Evolutionary conservation across 805 yeast genomes (phyloP).

Genomic region (Starmerella potacharoeniae): DNA sequence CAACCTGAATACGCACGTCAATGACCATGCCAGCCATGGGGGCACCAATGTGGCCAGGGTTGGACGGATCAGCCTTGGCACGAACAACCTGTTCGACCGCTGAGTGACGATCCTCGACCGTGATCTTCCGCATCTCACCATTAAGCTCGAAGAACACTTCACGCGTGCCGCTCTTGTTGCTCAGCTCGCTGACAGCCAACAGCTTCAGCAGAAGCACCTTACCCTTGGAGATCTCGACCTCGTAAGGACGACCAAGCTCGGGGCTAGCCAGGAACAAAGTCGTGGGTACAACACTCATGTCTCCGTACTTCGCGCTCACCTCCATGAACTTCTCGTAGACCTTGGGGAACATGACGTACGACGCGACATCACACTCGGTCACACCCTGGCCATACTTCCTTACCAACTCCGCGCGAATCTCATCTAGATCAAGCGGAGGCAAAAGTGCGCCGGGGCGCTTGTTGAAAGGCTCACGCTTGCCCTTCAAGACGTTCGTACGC

Average conservation of each 20-base stretch:
- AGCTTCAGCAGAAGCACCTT: slow-evolving; percentile 82
- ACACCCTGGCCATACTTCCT: slow-evolving; percentile 62
- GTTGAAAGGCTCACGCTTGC: slow-evolving; percentile 83
- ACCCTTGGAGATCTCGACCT: slow-evolving; percentile 88
- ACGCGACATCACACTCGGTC: slow-evolving; percentile 82
- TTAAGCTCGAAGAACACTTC: slow-evolving; percentile 96
- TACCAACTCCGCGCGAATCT: slow-evolving; percentile 59
- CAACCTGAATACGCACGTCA: slow-evolving; percentile 83
- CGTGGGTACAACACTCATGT: slow-evolving; percentile 88
- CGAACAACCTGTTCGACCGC: slow-evolving; percentile 76
- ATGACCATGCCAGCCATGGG: slow-evolving; percentile 99
- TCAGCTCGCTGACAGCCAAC: slow-evolving; percentile 84
- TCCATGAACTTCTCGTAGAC: slow-evolving; percentile 83
- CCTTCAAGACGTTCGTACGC: slow-evolving; percentile 79
- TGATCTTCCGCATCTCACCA: slow-evolving; percentile 95
- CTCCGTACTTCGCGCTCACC: slow-evolving; percentile 69
- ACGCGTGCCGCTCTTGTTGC: slow-evolving; percentile 74
- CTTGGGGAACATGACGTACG: slow-evolving; percentile 96
- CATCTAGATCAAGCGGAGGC: slow-evolving; percentile 68
- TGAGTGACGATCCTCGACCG: slow-evolving; percentile 78
- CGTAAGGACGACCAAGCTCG: slow-evolving; percentile 75
- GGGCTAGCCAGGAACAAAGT: slow-evolving; percentile 81
- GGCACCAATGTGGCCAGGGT: slow-evolving; percentile 89
- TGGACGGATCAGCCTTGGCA: slow-evolving; percentile 79
- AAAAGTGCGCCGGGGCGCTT: slow-evolving; percentile 86